Evolutionary conservation across 495 filamentous ascomycete genomes (phyloP).

Genomic region (Geopyxis carbonaria): DNA sequence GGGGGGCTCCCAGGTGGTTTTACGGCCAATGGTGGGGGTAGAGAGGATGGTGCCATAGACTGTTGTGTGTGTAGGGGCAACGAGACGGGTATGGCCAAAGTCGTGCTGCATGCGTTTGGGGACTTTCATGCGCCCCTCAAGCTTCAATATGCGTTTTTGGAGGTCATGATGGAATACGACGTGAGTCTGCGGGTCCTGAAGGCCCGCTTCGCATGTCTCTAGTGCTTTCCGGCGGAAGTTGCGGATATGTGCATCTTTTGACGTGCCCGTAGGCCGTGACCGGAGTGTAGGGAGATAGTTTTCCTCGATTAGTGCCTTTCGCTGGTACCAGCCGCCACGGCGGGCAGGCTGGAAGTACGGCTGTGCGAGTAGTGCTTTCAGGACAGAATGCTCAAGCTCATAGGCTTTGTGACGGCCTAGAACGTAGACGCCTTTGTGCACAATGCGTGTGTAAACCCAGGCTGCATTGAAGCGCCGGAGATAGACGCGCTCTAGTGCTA

Average conservation of each 20-base stretch:
- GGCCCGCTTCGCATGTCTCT: conserved; percentile 68
- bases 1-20: conserved; percentile 79
- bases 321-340: conserved; percentile 87
- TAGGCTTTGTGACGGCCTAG: conserved; percentile 70
- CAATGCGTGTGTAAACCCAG: conserved; percentile 84
- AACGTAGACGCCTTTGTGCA: conserved; percentile 72
- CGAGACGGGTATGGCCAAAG: conserved; percentile 67
- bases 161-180: conserved; percentile 86
- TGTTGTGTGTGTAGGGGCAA: conserved; percentile 53
- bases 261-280: conserved; percentile 28
- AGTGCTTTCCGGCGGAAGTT: conserved; percentile 67
- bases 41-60: conserved; percentile 57
- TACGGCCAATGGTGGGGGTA: conserved; percentile 35
- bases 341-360: conserved; percentile 69
- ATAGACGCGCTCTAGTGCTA: conserved; percentile 76
- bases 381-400: conserved; percentile 54
- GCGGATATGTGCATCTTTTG: conserved; percentile 51
- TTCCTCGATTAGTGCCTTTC: conserved; percentile 85
- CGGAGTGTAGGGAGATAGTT: conserved; percentile 66
- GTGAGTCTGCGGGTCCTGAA: conserved; percentile 77
- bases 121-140: conserved; percentile 68
- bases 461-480: conserved; percentile 79
- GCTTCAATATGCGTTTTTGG: conserved; percentile 77
- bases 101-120: conserved; percentile 79
- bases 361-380: conserved; percentile 62